Evolutionary conservation across 2,329 filamentous ascomycete genomes (phyloP), one percentile per base, ranked within the genome.

Genomic region (Curvularia eragrostidis): DNA sequence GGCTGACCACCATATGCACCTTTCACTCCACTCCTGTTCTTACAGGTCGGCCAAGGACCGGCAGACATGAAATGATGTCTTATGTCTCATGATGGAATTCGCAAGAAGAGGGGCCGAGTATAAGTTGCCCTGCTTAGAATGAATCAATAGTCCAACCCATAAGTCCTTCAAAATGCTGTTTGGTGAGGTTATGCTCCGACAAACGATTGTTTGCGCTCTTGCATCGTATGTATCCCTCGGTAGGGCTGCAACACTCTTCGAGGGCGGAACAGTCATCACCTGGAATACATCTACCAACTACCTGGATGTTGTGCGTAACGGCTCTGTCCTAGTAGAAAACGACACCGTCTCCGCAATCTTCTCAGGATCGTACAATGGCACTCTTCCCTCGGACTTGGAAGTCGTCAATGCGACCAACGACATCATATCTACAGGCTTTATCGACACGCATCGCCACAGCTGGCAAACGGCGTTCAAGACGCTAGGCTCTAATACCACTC

Each of bases 381-480:
- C 77, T 3, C 34, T 54, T 5, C 49, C 49, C 7, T 41, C 28
- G 3, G 43, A 48, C 7, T 30, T 57, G 23, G 77, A 83, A 48
- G 57, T 78, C 1, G 68, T 85, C 12, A 78, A 85, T 54, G 77
- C 77, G 18, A 75, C 76, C 0, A 74, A 77, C 54, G 81, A 83
- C 63, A 86, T 85, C 56, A 75, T 86, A 50, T 79, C 79, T 0
- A 82, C 84, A 0, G 84, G 85, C 8, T 85, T 87, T 68, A 75
- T 87, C 56, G 82, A 86, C 68, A 86, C 83, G 0, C 84, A 87
- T 61, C 80, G 80, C 1, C 69, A 72, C 44, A 26, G 62, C 44
- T 66, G 84, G 85, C 83, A 86, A 64, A 85, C 84, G 0, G 81
- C 77, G 1, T 81, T 81, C 64, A 84, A 83, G 64, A 85, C 84